Evolutionary conservation across 148 eudicot genomes (phyloP), one percentile per base, ranked within the genome.

Genomic region (Amaranthus palmeri): DNA sequence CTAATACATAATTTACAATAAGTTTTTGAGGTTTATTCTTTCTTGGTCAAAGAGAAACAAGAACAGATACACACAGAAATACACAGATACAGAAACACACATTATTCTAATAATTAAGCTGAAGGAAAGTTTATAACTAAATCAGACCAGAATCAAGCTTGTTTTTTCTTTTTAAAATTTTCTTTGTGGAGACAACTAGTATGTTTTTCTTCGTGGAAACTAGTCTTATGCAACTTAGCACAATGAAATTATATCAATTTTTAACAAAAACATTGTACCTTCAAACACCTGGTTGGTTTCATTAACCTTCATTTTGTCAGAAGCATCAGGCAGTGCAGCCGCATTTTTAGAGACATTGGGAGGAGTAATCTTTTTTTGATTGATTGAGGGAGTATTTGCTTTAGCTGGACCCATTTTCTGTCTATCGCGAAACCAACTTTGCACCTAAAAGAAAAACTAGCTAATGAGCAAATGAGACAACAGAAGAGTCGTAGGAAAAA

Each of bases 401-500:
- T 77, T 85, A 36, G 62, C 53, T 50, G 65, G 77, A 66, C 60
- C 18, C 25, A 60, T 9, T 63, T 61, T 71, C 71, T 70, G 93
- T 75, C 79, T 83, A 40, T 76, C 78, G 54, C 67, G 82, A 72
- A 88, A 88, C 97, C 97, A 92, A 77, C 63, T 82, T 73, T 90
- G 85, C 53, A 92, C 84, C 97, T 92, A 73, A 64, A 77, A 54
- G 17, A 74, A 48, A 77, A 65, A 10, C 53, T 45, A 59, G 59
- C n/a, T 45, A 71, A 36, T 65, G 36, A 82, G 48, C n/a, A 61
- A 74, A 47, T 49, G 70, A 65, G 40, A 73, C 45, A 64, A 45
- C 51, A 61, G 15, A 50, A 78, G 50, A 52, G 68, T 76, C 14
- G 57, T 18, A 49, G 6, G 46, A 43, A 43, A 15, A 44, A 57